Base-by-base conservation (phyloP, 495 filamentous ascomycete genomes). In the Lasiosphaeria miniovina region DNA sequence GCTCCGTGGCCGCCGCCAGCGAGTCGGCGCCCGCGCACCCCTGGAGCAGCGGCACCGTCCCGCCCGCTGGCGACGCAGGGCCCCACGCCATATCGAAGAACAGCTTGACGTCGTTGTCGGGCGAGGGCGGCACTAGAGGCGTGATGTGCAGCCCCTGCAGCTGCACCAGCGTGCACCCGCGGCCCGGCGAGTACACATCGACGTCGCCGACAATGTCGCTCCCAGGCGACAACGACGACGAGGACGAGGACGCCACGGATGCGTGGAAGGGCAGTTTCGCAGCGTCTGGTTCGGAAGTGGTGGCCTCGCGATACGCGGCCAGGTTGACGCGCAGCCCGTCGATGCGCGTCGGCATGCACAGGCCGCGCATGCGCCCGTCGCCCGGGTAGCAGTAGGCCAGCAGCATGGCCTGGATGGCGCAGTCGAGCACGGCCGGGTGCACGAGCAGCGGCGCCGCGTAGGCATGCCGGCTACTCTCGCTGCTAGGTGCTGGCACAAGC, bases 381-480 rank as follows among this genome's bases (percentile, higher is more conserved):
- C 53, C 50, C 0, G 71, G 73, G 24, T 33, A 46, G 0, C 36
- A 51, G 53, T 60, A 57, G 0, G 73, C 68, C 4, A 71, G 52
- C 5, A 75, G 31, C 0, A 66, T 46, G 36, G 64, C 50, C 46
- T 74, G 71, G 34, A 74, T 61, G 0, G 70, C 68, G 3, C 52
- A 55, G 53, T 75, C 73, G 9, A 75, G 60, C 0, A 54, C 36
- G 0, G 57, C 65, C 0, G 71, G 73, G 45, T 75, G 73, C 3
- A 75, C 8, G 6, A 71, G 34, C 0, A 67, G 36, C 24, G 9
- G 52, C 15, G 3, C 2, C 24, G 24, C 24, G 24, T 24, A 12
- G 12, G 1, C 38, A 3, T 8, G 17, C 12, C 32, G 11, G 32
- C 6, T 41, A 9, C 10, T 33, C n/a, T 52, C 52, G 14, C 32